Evolutionary conservation across 768 basidiomycete genomes (phyloP).

Genomic region (Termitomyces sp.): DNA sequence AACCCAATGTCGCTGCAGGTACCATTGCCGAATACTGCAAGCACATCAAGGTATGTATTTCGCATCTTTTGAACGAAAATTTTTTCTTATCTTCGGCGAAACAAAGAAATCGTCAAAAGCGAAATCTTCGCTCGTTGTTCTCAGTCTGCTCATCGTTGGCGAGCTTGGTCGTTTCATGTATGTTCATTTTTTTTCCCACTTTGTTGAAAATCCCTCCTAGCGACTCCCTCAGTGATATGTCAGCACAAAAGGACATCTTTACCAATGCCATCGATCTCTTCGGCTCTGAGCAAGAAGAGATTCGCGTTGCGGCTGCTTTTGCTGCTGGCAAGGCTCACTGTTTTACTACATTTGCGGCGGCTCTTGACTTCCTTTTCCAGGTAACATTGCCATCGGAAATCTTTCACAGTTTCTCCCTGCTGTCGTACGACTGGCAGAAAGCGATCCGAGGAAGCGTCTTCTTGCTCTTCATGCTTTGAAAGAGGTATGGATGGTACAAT

Average conservation of each 20-base stretch:
- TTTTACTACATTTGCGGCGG: background rate
- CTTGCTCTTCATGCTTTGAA: conserved; percentile 89
- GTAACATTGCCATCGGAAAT: conserved; percentile 95
- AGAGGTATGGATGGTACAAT: conserved; percentile 49
- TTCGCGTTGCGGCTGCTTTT: conserved; percentile 88
- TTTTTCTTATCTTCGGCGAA: background rate
- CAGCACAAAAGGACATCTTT: conserved; percentile 76
- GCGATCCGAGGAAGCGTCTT: conserved; percentile 72
- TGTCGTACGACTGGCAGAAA: conserved; percentile 74
- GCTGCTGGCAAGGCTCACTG: conserved; percentile 62
- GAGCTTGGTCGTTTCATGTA: conserved; percentile 92
- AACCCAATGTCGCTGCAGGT: conserved; percentile 69
- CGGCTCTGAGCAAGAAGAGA: conserved; percentile 73
- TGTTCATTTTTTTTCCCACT: conserved; percentile 18
- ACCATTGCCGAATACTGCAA: conserved; percentile 84
- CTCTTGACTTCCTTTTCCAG: conserved; percentile 27
- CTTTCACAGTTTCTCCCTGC: conserved; percentile 80
- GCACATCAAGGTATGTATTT: conserved; percentile 56
- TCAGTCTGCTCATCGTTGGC: conserved; percentile 85
- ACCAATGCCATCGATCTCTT: conserved; percentile 68
- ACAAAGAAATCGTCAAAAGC: conserved; percentile 51
- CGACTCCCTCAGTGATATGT: conserved; percentile 71
- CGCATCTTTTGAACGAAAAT: background rate
- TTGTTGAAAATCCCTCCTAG: background rate
- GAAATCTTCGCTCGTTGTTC: conserved; percentile 60